Evolutionary conservation across 495 filamentous ascomycete genomes (phyloP), one percentile per base, ranked within the genome.

Genomic region (Podospora pseudoanserina): DNA sequence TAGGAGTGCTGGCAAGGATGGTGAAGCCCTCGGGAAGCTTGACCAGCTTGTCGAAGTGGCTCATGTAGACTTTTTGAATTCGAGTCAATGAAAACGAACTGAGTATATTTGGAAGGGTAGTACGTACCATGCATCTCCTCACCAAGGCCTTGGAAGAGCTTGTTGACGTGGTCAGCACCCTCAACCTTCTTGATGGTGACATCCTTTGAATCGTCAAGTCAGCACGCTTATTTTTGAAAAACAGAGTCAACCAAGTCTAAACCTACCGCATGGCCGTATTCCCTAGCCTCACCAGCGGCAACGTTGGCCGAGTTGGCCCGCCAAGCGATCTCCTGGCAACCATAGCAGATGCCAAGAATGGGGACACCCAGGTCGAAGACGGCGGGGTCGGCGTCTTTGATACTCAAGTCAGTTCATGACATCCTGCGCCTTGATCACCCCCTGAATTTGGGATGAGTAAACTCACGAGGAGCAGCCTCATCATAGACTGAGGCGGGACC

Each of bases 1-100:
- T 95, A 49, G 76, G 65, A 11, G 92, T 92, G 5, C 83, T 89
- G 23, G 91, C 93, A 62, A 97, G 87, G 26, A 84, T 86, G 60
- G 85, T 75, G 79, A 94, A 97, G 5, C 82, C 83, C 5, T 87
- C 80, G 18, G 93, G 93, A 20, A 97, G 81, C 39, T 86, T 78
- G 23, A 81, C 83, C 3, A 97, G 85, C 81, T 96, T 95, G 74
- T 97, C 93, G 49, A 88, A 88, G 74, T 97, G 93, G 67, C 87
- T 91, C 93, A 97, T 97, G 84, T 87, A 96, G 6, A 90, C 79
- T 49, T 13, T 49, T 49, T 49, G 39, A 49, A 49, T 49, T 49
- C 39, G 15, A 13, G 39, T 49, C 15, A 49, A 49, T 49, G 15
- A 13, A 11, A 16, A 49, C 15, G 39, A 16, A 49, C 15, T 13